Evolutionary conservation across 805 yeast species (phyloP).

Genomic region (Nakazawaea molendinolei): DNA sequence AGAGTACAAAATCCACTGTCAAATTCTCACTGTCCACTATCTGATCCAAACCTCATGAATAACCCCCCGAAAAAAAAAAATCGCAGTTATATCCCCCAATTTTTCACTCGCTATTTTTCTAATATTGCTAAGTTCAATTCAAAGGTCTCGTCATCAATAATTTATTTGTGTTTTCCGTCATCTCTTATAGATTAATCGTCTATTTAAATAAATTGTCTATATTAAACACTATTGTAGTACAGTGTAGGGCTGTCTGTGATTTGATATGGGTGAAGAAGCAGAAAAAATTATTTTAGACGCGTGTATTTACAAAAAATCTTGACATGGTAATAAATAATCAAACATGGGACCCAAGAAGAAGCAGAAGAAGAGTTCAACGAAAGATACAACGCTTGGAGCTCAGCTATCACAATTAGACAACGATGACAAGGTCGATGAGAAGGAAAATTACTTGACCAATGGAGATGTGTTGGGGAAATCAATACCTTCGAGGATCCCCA

Average conservation of each 20-base stretch:
- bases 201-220: no score
- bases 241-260: no score
- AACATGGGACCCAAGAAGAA: no score
- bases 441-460: no score
- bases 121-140: background rate
- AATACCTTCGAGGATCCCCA: slow-evolving; percentile 7
- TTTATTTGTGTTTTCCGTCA: background rate
- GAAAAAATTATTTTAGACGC: no score
- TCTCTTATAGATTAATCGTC: background rate
- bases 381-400: background rate
- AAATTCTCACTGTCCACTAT: slow-evolving; percentile 2
- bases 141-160: background rate
- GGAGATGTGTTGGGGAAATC: background rate
- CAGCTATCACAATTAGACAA: background rate
- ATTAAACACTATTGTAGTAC: no score
- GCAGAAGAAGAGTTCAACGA: background rate
- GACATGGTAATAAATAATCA: no score
- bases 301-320: no score
- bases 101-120: background rate
- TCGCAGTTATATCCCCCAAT: background rate
- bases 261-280: no score
- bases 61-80: no score
- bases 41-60: no score
- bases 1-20: slow-evolving; percentile 2
- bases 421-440: background rate